phyloP scores from a whole-genome alignment of 2,329 filamentous ascomycete genomes.

The Seiridium cupressi region DNA sequence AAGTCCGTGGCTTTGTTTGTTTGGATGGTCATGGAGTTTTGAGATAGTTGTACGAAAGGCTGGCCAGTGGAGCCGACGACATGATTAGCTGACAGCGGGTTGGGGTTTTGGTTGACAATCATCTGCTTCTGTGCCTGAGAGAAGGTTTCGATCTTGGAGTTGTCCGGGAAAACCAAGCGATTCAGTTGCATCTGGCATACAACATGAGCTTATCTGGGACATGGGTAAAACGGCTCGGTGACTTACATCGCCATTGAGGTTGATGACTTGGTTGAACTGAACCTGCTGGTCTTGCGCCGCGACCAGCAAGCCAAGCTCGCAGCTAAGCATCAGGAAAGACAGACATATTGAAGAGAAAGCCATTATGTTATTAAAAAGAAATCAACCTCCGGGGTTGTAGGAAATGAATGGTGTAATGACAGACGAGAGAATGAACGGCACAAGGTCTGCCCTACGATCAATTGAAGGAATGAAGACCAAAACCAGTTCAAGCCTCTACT shows the following conservation, averaged over 20 bases:
- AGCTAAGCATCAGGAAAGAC: background rate
- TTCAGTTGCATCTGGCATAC: conserved; percentile 16
- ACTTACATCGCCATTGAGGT: conserved; percentile 20
- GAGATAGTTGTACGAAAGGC: conserved; percentile 19
- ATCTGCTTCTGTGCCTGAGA: conserved; percentile 18
- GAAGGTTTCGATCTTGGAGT: conserved; percentile 20
- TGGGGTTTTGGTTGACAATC: conserved; percentile 20
- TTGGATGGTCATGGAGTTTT: conserved; percentile 17
- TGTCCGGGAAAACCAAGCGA: conserved; percentile 16
- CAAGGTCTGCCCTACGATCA: conserved; percentile 2
- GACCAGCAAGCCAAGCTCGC: conserved; percentile 8
- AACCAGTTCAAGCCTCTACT: background rate
- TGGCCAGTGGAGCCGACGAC: conserved; percentile 19
- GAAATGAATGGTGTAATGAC: conserved; percentile 1
- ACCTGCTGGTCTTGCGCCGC: conserved; percentile 12
- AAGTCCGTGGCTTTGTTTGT: conserved; percentile 18
- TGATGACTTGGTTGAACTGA: conserved; percentile 19
- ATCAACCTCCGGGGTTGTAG: conserved; percentile 2
- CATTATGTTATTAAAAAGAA: conserved; percentile 18
- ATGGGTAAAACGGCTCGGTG: background rate
- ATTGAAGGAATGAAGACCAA: background rate
- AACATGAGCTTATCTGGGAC: background rate
- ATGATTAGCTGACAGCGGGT: conserved; percentile 17
- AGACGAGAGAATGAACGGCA: conserved; percentile 2
- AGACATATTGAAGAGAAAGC: conserved; percentile 9